A percentile compares a stretch with the other conserved stretches of the same genome.
phyloP scores from a whole-genome alignment of 2,329 filamentous ascomycete genomes.

The Diplodia intermedia region DNA sequence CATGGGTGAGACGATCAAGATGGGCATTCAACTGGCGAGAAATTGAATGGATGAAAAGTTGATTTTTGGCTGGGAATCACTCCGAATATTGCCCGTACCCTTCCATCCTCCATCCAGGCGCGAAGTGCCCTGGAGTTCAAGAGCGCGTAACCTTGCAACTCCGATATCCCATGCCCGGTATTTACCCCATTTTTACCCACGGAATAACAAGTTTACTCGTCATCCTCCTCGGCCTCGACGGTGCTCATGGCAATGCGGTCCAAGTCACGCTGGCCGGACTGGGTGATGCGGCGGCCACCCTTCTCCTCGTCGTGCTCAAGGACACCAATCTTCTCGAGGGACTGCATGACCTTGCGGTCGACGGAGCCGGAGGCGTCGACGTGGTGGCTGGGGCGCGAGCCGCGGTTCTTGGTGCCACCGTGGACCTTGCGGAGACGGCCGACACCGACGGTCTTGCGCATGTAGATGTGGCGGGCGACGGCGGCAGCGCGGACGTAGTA shows the following conservation, averaged over 20 bases:
- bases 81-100: constrained; percentile 21
- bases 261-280: constrained; percentile 98
- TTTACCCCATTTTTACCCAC: constrained; percentile 21
- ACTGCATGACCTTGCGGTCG: constrained; percentile 96
- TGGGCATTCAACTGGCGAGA: neutral
- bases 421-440: constrained; percentile 97
- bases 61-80: constrained; percentile 29
- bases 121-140: constrained; percentile 22
- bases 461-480: constrained; percentile 97
- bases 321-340: constrained; percentile 99
- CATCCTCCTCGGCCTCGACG: constrained; percentile 58
- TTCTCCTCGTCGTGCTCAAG: constrained; percentile 98
- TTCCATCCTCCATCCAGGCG: constrained; percentile 23
- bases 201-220: constrained; percentile 38
- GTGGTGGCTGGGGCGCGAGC: constrained; percentile 88
- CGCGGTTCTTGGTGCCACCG: constrained; percentile 92
- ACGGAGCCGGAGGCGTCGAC: constrained; percentile 93
- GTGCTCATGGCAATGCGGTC: constrained; percentile 70
- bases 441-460: constrained; percentile 99
- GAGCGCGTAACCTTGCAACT: constrained; percentile 25
- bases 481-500: constrained; percentile 87
- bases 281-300: constrained; percentile 97
- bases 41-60: constrained; percentile 19
- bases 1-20: neutral
- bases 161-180: constrained; percentile 22